A percentile compares a stretch with the other conserved stretches of the same genome.
These are phyloP conservation scores for Thelonectria rubi DNA, from an alignment of 2,329 filamentous ascomycete species.

Conservation along the genomic window DNA sequence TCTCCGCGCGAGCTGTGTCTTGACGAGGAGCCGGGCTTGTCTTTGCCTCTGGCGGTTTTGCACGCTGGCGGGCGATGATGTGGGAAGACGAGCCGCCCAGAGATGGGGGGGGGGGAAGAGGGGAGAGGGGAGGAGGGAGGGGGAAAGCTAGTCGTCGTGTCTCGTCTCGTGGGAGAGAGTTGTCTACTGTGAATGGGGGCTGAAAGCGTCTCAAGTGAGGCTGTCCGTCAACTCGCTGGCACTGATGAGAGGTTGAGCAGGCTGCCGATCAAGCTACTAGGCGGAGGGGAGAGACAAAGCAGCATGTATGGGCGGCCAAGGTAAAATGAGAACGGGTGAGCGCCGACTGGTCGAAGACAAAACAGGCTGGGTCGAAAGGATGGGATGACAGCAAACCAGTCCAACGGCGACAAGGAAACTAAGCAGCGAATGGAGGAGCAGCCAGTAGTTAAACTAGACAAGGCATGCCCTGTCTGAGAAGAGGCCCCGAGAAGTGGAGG, in stretches of 20 bases:
- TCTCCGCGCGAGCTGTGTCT: conserved; percentile 47
- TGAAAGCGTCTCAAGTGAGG: conserved; percentile 23
- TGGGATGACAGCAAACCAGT: conserved; percentile 40
- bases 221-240: conserved; percentile 32
- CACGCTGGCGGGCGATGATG: conserved; percentile 38
- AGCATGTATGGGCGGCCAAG: conserved; percentile 4
- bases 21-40: conserved; percentile 31
- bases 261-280: conserved; percentile 29
- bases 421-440: conserved; percentile 30
- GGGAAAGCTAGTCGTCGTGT: conserved; percentile 20
- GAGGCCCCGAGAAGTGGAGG: conserved; percentile 25
- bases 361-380: conserved; percentile 37
- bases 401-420: conserved; percentile 27
- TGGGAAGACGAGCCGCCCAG: conserved; percentile 14
- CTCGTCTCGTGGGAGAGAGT: conserved; percentile 34
- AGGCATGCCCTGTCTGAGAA: conserved; percentile 22
- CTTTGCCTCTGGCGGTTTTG: conserved; percentile 37
- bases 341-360: conserved; percentile 39
- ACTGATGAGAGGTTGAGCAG: conserved; percentile 33
- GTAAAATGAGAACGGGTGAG: conserved; percentile 33
- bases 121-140: conserved; percentile 27
- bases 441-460: conserved; percentile 30
- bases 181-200: conserved; percentile 17
- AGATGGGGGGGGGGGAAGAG: conserved; percentile 23
- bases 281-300: conserved; percentile 27